Percentiles rank a stretch among this genome's conserved stretches.
Evolutionary conservation across 2,329 filamentous ascomycete genomes (phyloP).

Genomic region (Calycina herbarum): DNA sequence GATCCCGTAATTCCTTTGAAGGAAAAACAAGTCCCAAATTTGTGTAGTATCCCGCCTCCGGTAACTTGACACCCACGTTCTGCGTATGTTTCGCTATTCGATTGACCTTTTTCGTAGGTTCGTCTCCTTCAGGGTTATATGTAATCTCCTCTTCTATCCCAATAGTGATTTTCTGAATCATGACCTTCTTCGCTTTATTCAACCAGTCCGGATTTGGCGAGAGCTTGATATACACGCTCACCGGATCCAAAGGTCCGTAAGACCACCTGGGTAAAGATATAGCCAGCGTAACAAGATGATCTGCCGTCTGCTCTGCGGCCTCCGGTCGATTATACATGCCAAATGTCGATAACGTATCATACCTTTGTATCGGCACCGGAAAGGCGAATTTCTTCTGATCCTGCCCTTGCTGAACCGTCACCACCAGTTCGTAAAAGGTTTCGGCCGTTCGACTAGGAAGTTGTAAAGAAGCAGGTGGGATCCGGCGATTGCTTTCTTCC

Average conservation of each 20-base stretch:
- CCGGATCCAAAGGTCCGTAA: slow-evolving; percentile 91
- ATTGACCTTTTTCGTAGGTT: slow-evolving; percentile 87
- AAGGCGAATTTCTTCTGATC: slow-evolving; percentile 90
- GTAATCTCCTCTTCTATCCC: slow-evolving; percentile 96
- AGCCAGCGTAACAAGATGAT: slow-evolving; percentile 87
- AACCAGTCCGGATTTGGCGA: slow-evolving; percentile 91
- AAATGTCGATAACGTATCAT: slow-evolving; percentile 96
- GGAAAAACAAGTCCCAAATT: slow-evolving; percentile 91
- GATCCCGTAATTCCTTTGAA: slow-evolving; percentile 81
- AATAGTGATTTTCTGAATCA: slow-evolving; percentile 90
- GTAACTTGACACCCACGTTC: slow-evolving; percentile 77
- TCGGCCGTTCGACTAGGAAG: slow-evolving; percentile 92
- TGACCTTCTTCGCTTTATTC: slow-evolving; percentile 85
- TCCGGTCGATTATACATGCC: slow-evolving; percentile 99
- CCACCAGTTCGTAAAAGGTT: slow-evolving; percentile 94
- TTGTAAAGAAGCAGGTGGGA: slow-evolving; percentile 89
- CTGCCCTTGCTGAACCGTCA: slow-evolving; percentile 89
- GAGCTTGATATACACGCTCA: slow-evolving; percentile 93
- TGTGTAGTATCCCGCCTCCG: slow-evolving; percentile 88
- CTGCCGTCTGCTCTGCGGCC: slow-evolving; percentile 78
- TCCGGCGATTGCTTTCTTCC: slow-evolving; percentile 83
- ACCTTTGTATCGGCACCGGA: slow-evolving; percentile 85
- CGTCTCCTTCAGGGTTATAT: slow-evolving; percentile 97
- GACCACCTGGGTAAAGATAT: slow-evolving; percentile 95
- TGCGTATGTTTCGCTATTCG: slow-evolving; percentile 83